Evolutionary conservation across 768 basidiomycete genomes (phyloP).

Genomic region (Panellus pusillus): DNA sequence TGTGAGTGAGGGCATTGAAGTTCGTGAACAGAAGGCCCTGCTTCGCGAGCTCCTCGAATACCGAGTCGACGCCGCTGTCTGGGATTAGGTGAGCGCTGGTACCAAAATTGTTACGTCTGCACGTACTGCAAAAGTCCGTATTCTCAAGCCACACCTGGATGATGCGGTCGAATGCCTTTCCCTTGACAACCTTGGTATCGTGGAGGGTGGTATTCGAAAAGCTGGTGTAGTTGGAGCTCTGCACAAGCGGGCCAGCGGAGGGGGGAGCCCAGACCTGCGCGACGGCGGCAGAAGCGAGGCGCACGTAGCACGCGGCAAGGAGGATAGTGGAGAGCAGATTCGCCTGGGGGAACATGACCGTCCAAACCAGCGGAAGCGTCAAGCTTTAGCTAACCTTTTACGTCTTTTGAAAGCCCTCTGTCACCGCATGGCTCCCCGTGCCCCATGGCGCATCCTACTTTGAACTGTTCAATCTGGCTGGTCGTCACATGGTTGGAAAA

Average conservation of each 20-base stretch:
- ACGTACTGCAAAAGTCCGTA: conserved; percentile 46
- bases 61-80: conserved; percentile 1
- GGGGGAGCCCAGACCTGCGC: neutral
- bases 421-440: too few relatives aligned
- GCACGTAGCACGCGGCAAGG: neutral
- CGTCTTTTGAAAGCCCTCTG: too few relatives aligned
- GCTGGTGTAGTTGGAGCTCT: neutral
- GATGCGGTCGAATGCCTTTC: neutral
- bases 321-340: neutral
- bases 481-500: too few relatives aligned
- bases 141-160: conserved; percentile 60
- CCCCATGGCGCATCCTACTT: too few relatives aligned
- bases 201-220: neutral
- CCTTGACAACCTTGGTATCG: neutral
- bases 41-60: conserved; percentile 39
- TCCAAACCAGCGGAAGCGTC: too few relatives aligned
- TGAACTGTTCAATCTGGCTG: too few relatives aligned
- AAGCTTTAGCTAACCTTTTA: too few relatives aligned
- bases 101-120: conserved; percentile 15
- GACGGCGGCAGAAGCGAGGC: neutral
- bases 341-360: too few relatives aligned
- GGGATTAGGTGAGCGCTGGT: neutral
- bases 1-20: conserved; percentile 54
- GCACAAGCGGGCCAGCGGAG: neutral
- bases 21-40: conserved; percentile 50